Base-by-base conservation (phyloP, 1,284 basidiomycete species). In the Cutaneotrichosporon sp. region DNA sequence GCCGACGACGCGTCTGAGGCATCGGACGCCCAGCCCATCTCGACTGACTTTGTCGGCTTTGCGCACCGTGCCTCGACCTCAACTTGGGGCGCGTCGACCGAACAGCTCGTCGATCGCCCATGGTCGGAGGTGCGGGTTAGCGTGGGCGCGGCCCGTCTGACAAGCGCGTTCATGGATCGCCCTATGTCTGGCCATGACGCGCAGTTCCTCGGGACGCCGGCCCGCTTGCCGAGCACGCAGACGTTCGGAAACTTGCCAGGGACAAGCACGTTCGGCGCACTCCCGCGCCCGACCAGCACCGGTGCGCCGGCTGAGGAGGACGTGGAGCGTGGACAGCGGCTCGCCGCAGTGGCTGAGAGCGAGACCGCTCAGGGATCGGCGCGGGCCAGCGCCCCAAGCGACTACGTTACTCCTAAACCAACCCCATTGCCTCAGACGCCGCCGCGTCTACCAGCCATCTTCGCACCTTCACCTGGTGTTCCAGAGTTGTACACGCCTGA, bases 241-340 rank as follows among this genome's bases (percentile, higher is more conserved):
- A 56, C 55, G 38, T 56, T 56, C 26, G 55, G 55, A 14, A 38
- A 18, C 38, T 22, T 56, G 22, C 55, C 55, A 0, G 55, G 55
- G 8, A 40, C 55, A 13, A 40, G 18, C 2, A 56, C 55, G 22
- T 56, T 56, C 22, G 55, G 55, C 22, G 55, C 55, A 18, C 55
- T 40, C n/a, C 55, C 36, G 4, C 36, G 22, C 22, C 38, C 38
- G 3, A 26, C 38, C 10, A 38, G 22, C 10, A 9, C 42, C 16
- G 16, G 13, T 11, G 21, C 38, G 11, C 38, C 38, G 22, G 55
- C 18, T 22, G 55, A 56, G 51, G 51, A 52, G 14, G 51, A 51
- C 26, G 26, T 31, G 50, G 49, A 30, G 22, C 51, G 5, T 21
- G 51, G 32, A 30, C 30, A n/a, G 14, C 10, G 13, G 5, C 14